These are phyloP conservation scores for Carex scoparia DNA, from an alignment of 176 grass and related monocot genomes.

Conservation along the genomic window DNA sequence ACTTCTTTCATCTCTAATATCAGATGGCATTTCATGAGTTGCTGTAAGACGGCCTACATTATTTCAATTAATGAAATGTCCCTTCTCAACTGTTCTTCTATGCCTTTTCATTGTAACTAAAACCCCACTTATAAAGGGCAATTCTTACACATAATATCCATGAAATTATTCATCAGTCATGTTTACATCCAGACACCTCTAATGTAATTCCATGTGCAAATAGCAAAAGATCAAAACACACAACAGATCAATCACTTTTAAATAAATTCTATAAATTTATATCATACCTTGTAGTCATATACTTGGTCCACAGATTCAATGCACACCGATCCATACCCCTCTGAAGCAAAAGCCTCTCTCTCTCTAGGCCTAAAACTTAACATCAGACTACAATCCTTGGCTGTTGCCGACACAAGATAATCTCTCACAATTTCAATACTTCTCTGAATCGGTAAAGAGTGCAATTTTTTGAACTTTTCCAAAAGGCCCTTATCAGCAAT, in stretches of 20 bases:
- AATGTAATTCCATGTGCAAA: background rate
- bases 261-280: background rate
- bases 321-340: slow-evolving; percentile 48
- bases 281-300: slow-evolving; percentile 85
- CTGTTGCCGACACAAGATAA: slow-evolving; percentile 71
- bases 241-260: background rate
- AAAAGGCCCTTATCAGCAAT: slow-evolving; percentile 47
- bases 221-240: background rate
- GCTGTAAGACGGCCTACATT: background rate
- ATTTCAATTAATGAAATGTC: background rate
- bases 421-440: slow-evolving; percentile 66
- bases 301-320: slow-evolving; percentile 54
- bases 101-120: background rate
- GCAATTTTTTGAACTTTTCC: slow-evolving; percentile 45
- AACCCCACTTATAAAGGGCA: background rate
- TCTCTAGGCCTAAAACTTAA: slow-evolving; percentile 62
- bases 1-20: background rate
- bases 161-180: background rate
- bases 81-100: background rate
- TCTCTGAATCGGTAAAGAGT: slow-evolving; percentile 57
- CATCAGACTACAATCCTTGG: slow-evolving; percentile 93
- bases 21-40: background rate
- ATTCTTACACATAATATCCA: background rate
- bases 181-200: background rate
- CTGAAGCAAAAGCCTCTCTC: slow-evolving; percentile 21